Evolutionary conservation across 305 asterid species (phyloP).

Genomic region (Coffea humblotiana): DNA sequence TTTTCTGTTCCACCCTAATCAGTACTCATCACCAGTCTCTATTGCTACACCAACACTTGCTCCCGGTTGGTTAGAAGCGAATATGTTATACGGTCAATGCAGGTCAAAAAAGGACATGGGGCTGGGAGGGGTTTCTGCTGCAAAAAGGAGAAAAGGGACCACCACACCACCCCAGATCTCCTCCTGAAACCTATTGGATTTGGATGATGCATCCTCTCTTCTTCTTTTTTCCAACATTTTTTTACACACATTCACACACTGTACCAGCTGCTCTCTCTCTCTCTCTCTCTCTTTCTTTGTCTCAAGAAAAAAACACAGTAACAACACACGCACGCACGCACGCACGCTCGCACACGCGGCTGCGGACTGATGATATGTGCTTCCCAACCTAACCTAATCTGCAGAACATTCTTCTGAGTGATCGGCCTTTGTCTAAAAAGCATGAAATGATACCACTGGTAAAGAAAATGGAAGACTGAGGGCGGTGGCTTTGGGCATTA

Average conservation of each 20-base stretch:
- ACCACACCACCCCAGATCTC: constrained; percentile 14
- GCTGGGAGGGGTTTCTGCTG: constrained; percentile 8
- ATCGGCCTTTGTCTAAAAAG: constrained; percentile 22
- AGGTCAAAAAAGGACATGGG: constrained; percentile 31
- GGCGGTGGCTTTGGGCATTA: constrained; percentile 6
- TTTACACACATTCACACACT: no score
- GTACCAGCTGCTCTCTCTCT: no score
- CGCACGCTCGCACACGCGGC: background rate
- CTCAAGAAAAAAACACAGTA: background rate
- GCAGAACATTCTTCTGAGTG: constrained; percentile 29
- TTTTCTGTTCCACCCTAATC: background rate
- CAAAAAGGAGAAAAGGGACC: constrained; percentile 22
- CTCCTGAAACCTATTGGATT: constrained; percentile 34
- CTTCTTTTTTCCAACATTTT: background rate
- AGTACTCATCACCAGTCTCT: constrained; percentile 12
- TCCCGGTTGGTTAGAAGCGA: constrained; percentile 24
- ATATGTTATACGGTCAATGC: constrained; percentile 30
- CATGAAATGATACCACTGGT: background rate
- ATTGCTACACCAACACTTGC: constrained; percentile 8
- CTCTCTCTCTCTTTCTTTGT: no score
- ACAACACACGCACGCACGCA: background rate
- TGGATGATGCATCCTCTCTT: constrained; percentile 13
- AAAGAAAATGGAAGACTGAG: constrained; percentile 6
- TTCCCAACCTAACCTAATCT: constrained; percentile 5
- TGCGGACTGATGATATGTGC: background rate